phyloP scores from a whole-genome alignment of 2,329 filamentous ascomycete species.

The Sphaerulina vaccinii region DNA sequence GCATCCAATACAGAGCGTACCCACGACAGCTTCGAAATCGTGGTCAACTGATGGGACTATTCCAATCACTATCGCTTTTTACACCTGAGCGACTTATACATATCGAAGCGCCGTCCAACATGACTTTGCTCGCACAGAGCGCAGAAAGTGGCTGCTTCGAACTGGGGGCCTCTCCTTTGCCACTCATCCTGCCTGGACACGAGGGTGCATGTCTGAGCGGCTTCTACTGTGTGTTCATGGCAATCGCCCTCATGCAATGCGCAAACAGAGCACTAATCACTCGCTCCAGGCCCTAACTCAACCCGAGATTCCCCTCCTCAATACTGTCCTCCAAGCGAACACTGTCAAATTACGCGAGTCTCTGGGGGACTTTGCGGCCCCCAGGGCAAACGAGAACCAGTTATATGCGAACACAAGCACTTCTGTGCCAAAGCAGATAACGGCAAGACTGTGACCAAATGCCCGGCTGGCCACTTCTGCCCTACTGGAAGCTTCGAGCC shows the following conservation, averaged over 20 bases:
- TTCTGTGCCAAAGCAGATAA: constrained; percentile 45
- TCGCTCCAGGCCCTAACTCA: constrained; percentile 30
- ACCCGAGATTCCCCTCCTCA: constrained; percentile 32
- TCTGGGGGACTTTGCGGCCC: constrained; percentile 33
- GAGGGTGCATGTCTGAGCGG: not conserved
- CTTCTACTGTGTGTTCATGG: not conserved
- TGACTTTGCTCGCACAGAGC: not conserved
- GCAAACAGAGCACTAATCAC: not conserved
- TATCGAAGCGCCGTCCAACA: not conserved
- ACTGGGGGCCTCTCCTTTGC: not conserved
- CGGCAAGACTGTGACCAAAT: constrained; percentile 43
- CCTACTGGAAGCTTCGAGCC: constrained; percentile 51
- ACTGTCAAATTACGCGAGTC: constrained; percentile 28
- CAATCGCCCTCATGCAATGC: not conserved
- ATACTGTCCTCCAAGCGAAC: constrained; percentile 33
- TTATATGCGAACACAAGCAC: constrained; percentile 50
- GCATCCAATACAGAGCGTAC: too few relatives aligned
- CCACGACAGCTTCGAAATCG: not conserved
- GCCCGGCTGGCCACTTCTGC: constrained; percentile 53
- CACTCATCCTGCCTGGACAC: not conserved
- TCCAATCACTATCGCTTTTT: not conserved
- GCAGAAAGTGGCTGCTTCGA: not conserved
- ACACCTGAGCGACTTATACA: not conserved
- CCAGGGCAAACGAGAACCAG: constrained; percentile 49
- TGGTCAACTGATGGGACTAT: not conserved